Evolutionary conservation across 192 early-diverging fungal genomes (phyloP).

Genomic region (Phlyctochytrium planicorne): DNA sequence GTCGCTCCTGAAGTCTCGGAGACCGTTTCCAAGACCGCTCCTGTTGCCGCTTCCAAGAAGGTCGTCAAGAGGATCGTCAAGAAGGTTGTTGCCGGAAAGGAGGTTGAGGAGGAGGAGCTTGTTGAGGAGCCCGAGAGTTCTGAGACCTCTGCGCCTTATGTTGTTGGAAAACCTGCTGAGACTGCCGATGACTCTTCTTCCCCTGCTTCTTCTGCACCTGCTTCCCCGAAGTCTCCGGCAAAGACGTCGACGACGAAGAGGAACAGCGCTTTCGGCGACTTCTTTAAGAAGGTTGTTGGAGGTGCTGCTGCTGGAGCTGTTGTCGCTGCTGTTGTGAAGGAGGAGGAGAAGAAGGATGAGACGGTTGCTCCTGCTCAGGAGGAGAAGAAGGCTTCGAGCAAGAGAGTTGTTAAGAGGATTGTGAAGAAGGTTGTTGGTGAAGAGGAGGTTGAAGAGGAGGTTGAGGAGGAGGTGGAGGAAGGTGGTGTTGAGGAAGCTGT

Average conservation of each 20-base stretch:
- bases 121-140: not conserved
- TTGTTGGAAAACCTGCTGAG: not conserved
- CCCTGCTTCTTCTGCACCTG: no score
- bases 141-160: not conserved
- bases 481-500: not conserved
- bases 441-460: not conserved
- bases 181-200: not conserved
- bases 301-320: not conserved
- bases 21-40: no score
- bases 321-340: not conserved
- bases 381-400: not conserved
- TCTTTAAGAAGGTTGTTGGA: not conserved
- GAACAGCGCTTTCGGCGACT: no score
- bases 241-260: no score
- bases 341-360: not conserved
- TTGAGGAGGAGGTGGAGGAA: not conserved
- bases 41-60: no score
- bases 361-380: not conserved
- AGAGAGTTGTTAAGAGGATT: not conserved
- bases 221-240: no score
- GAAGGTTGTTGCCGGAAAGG: not conserved
- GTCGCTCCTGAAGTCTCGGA: no score
- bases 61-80: not conserved
- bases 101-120: not conserved
- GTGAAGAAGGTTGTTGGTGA: not conserved